Conservation (phyloP, 768 basidiomycete species). For the Boletus edulis region DNA sequence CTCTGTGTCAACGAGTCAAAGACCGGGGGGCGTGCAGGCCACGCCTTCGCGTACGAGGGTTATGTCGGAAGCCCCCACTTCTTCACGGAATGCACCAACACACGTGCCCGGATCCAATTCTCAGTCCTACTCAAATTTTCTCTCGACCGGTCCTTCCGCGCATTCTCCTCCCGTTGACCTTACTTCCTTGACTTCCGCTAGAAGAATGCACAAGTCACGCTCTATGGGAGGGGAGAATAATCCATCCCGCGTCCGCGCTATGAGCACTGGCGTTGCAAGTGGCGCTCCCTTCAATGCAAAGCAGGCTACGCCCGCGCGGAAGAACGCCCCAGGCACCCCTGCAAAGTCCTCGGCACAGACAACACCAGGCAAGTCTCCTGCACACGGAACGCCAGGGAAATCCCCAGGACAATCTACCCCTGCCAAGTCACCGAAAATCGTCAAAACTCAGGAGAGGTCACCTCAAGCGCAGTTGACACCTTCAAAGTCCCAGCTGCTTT, state of each 20-base stretch:
- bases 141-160: slow-evolving; percentile 18
- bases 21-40: slow-evolving; percentile 26
- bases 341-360: slow-evolving; percentile 15
- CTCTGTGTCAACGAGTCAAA: slow-evolving; percentile 16
- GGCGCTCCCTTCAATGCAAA: slow-evolving; percentile 5
- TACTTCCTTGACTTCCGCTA: slow-evolving; percentile 40
- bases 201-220: slow-evolving; percentile 24
- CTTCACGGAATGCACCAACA: slow-evolving; percentile 22
- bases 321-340: slow-evolving; percentile 12
- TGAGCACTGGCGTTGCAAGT: slow-evolving; percentile 14
- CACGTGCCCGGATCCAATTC: slow-evolving; percentile 18
- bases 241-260: slow-evolving; percentile 14
- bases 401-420: slow-evolving; percentile 19
- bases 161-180: slow-evolving; percentile 38
- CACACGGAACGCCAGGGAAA: slow-evolving; percentile 18
- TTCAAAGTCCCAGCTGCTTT: slow-evolving; percentile 13
- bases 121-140: slow-evolving; percentile 26
- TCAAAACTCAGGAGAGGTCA: slow-evolving; percentile 20
- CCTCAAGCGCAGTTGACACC: slow-evolving; percentile 22
- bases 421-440: slow-evolving; percentile 22
- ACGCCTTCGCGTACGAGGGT: slow-evolving; percentile 42
- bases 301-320: slow-evolving; percentile 16
- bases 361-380: slow-evolving; percentile 19
- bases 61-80: slow-evolving; percentile 39
- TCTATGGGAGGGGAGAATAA: slow-evolving; percentile 20